phyloP scores from a whole-genome alignment of 768 basidiomycete species.

The Russula sp. region DNA sequence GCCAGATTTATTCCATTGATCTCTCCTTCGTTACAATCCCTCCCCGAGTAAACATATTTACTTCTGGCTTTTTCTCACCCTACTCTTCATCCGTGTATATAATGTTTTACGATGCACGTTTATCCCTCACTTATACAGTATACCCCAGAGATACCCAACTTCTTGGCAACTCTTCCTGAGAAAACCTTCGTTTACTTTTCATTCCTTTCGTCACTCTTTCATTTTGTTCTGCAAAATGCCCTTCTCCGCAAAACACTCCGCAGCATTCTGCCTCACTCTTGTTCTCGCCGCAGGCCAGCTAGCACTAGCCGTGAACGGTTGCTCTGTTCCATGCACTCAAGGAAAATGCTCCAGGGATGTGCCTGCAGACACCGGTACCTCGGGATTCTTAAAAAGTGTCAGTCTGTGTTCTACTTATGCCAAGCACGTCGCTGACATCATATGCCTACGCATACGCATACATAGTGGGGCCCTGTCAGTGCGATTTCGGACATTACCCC shows the following conservation, averaged over 20 bases:
- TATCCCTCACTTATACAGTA: no score
- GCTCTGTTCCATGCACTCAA: slow-evolving; percentile 13
- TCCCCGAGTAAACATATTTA: no score
- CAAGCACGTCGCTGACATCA: neutral
- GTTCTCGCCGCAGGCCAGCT: neutral
- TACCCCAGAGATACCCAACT: no score
- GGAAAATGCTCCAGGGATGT: slow-evolving; percentile 21
- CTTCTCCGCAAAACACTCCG: neutral
- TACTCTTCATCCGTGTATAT: no score
- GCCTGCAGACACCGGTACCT: slow-evolving; percentile 1
- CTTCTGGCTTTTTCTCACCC: no score
- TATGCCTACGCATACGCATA: no score
- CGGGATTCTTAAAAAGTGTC: slow-evolving; percentile 16
- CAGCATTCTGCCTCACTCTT: neutral
- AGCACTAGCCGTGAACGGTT: slow-evolving; percentile 19
- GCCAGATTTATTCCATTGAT: no score
- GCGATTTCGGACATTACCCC: slow-evolving; percentile 27
- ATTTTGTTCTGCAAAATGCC: neutral
- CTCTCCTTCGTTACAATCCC: no score
- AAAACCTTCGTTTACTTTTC: no score
- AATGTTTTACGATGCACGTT: no score
- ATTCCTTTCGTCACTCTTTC: no score
- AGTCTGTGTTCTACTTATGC: slow-evolving; percentile 8
- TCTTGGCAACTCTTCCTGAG: no score
- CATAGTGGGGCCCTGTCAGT: slow-evolving; percentile 16